A percentile compares a stretch with the other conserved stretches of the same genome.
Conservation (phyloP, 73 alveolate genomes). For the Stentor coeruleus region DNA sequence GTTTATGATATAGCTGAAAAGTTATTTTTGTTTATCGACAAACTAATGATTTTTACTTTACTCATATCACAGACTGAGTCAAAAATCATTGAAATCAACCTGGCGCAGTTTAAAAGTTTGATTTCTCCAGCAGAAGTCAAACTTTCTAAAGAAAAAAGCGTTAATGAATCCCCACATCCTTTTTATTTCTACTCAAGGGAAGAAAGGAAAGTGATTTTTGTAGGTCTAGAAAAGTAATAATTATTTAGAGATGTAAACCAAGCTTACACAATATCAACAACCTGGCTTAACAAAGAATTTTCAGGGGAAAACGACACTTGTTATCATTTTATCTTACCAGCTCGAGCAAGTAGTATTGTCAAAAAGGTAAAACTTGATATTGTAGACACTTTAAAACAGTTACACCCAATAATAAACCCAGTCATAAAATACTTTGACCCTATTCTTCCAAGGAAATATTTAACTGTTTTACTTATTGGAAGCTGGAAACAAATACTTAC, state of each 20-base stretch:
- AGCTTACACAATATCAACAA: background rate
- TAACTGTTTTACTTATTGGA: background rate
- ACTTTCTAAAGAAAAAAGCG: background rate
- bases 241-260: background rate
- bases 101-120: background rate
- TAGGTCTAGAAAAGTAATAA: constrained; percentile 6
- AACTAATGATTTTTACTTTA: background rate
- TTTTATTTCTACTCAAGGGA: constrained; percentile 15
- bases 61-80: background rate
- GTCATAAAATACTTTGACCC: background rate
- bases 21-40: background rate
- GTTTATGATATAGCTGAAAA: background rate
- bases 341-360: background rate
- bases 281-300: background rate
- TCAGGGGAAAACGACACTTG: background rate
- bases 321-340: background rate
- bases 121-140: constrained; percentile 9
- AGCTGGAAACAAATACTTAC: constrained; percentile 6
- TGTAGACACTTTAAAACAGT: background rate
- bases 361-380: background rate
- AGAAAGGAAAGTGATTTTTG: constrained; percentile 16
- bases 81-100: background rate
- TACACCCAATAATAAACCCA: background rate
- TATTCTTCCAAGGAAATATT: background rate
- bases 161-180: constrained; percentile 18